These are phyloP conservation scores for Leccinum colubrinum DNA, from an alignment of 1,284 basidiomycete species.

Conservation along the genomic window DNA sequence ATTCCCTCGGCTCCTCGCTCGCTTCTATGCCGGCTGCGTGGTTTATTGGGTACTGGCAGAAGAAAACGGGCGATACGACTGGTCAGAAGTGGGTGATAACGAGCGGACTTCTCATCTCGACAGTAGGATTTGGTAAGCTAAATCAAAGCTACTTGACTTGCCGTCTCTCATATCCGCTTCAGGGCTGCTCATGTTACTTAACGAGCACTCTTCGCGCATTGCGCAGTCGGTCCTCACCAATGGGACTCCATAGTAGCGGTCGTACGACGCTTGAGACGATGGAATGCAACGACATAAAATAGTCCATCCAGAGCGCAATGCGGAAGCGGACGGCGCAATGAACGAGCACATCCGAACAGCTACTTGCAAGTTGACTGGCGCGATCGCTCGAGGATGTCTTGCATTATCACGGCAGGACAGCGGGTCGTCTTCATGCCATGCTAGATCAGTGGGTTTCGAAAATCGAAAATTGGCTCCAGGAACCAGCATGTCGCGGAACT, in stretches of 20 bases:
- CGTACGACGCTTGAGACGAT: too few relatives aligned
- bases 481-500: background rate
- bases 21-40: constrained; percentile 79
- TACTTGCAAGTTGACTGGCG: background rate
- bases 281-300: too few relatives aligned
- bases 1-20: constrained; percentile 76
- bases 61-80: constrained; percentile 50
- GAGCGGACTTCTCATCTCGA: constrained; percentile 58
- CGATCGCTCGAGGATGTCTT: background rate
- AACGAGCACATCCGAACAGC: too few relatives aligned
- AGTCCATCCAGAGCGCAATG: too few relatives aligned
- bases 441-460: background rate
- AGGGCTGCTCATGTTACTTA: constrained; percentile 66
- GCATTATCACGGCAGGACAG: constrained; percentile 6
- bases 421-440: background rate
- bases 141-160: constrained; percentile 19
- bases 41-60: constrained; percentile 67
- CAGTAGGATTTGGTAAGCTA: constrained; percentile 71
- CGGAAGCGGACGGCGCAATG: too few relatives aligned
- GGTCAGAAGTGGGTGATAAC: constrained; percentile 65
- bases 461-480: background rate
- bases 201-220: constrained; percentile 45
- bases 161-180: constrained; percentile 14
- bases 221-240: constrained; percentile 38
- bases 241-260: too few relatives aligned